Evolutionary conservation across 2,329 filamentous ascomycete genomes (phyloP), one percentile per base, ranked within the genome.

Genomic region (Ophiostoma himal-ulmi): DNA sequence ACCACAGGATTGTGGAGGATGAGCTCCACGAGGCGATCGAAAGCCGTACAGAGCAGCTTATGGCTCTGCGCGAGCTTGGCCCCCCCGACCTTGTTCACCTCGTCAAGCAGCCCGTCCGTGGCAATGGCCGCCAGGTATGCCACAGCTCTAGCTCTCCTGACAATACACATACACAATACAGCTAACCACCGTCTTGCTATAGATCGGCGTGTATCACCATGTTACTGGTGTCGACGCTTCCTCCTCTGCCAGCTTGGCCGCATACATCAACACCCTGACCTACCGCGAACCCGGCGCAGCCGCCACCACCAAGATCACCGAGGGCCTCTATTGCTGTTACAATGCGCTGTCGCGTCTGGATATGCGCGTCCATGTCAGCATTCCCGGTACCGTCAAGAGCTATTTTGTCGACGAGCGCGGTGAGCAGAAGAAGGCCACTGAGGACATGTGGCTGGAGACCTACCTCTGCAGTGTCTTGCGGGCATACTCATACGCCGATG

Each of bases 311-410:
- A 98, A 97, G 82, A 95, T 98, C 71, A 91, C 93, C 10, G 95
- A 96, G 74, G 95, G 95, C 5, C 85, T 97, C 54, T 98, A 97
- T 81, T 98, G 95, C 82, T 99, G 95, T 81, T 99, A 99, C 85
- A 99, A 99, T 92, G 95, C 95, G 74, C 97, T 99, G 80, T 98
- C 95, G 5, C 88, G 96, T 74, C 86, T 98, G 69, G 95, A 99
- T 78, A 99, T 99, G 95, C 93, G 95, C 72, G 94, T 99, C 14
- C 94, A 98, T 78, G 94, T 99, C 72, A 94, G 94, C 74, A 98
- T 99, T 74, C 95, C 95, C 22, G 95, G 95, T 72, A 95, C 92
- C 11, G 93, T 99, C 69, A 94, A 99, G 79, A 96, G 93, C 80
- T 98, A 97, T 79, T 98, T 94, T 79, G 91, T 99, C 71, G 94